Evolutionary conservation across 768 basidiomycete genomes (phyloP).

Genomic region (Amanita muscaria): DNA sequence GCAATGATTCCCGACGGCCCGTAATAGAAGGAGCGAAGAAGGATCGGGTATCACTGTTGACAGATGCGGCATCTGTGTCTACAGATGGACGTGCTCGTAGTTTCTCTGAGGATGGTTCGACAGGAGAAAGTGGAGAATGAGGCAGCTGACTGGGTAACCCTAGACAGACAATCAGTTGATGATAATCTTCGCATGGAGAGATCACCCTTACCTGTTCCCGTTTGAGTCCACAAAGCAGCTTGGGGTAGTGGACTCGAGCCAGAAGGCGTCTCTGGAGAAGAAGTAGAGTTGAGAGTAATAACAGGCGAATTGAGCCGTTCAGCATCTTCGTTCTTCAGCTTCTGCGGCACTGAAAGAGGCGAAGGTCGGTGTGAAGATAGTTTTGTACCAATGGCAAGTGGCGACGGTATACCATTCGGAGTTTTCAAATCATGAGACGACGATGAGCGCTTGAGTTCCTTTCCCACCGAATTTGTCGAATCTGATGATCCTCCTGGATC

Average conservation of each 20-base stretch:
- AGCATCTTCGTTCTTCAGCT: conserved; percentile 9
- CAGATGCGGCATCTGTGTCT: conserved; percentile 19
- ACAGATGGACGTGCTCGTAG: conserved; percentile 12
- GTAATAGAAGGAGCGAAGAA: conserved; percentile 24
- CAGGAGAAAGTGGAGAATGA: conserved; percentile 9
- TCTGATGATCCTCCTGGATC: no score
- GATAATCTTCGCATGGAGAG: neutral
- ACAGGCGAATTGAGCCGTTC: conserved; percentile 22
- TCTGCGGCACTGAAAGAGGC: conserved; percentile 36
- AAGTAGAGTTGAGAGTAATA: neutral
- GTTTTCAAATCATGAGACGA: no score
- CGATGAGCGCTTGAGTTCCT: no score
- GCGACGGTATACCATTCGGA: no score
- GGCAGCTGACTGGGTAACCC: conserved; percentile 7
- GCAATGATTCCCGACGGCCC: conserved; percentile 35
- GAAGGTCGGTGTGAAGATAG: conserved; percentile 27
- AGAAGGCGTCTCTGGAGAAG: neutral
- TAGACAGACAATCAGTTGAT: neutral
- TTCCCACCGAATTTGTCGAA: no score
- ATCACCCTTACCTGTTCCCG: neutral
- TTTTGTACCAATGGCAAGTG: no score
- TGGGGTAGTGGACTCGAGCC: no score
- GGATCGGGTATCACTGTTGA: conserved; percentile 25
- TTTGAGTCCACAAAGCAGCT: neutral
- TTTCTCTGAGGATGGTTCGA: neutral